phyloP scores from a whole-genome alignment of 1,139 yeast genomes.

The Blastobotrys raffinosifermentans region DNA sequence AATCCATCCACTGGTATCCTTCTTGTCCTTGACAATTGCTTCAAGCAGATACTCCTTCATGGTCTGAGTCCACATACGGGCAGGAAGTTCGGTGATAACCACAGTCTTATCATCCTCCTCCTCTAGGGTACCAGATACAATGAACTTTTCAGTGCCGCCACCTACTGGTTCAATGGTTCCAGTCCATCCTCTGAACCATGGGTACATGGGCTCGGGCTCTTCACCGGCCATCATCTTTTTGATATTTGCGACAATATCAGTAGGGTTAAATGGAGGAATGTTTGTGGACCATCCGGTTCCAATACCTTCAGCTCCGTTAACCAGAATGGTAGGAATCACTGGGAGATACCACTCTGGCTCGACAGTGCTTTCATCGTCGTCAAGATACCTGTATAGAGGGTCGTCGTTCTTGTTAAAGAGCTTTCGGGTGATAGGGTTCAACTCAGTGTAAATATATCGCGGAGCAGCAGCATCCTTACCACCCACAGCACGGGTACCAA shows the following conservation, averaged over 20 bases:
- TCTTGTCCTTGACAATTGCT: slow-evolving; percentile 43
- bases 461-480: slow-evolving; percentile 99
- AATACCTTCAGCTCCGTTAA: slow-evolving; percentile 96
- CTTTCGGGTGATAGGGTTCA: slow-evolving; percentile 66
- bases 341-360: slow-evolving; percentile 98
- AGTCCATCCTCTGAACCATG: slow-evolving; percentile 97
- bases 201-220: slow-evolving; percentile 66
- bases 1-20: slow-evolving; percentile 63
- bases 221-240: slow-evolving; percentile 69
- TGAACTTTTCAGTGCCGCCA: slow-evolving; percentile 62
- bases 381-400: slow-evolving; percentile 69
- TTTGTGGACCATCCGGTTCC: slow-evolving; percentile 99
- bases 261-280: slow-evolving; percentile 86
- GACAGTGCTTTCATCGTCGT: slow-evolving; percentile 90
- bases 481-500: slow-evolving; percentile 95
- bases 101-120: slow-evolving; percentile 73
- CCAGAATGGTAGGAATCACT: slow-evolving; percentile 83
- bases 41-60: slow-evolving; percentile 78
- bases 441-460: slow-evolving; percentile 90
- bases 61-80: slow-evolving; percentile 85
- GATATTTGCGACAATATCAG: slow-evolving; percentile 71
- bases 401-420: slow-evolving; percentile 79
- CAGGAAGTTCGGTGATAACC: slow-evolving; percentile 90
- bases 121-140: slow-evolving; percentile 73
- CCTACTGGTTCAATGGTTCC: slow-evolving; percentile 78